phyloP scores from a whole-genome alignment of 179 eudicot genomes.

The Pouteria campechiana region DNA sequence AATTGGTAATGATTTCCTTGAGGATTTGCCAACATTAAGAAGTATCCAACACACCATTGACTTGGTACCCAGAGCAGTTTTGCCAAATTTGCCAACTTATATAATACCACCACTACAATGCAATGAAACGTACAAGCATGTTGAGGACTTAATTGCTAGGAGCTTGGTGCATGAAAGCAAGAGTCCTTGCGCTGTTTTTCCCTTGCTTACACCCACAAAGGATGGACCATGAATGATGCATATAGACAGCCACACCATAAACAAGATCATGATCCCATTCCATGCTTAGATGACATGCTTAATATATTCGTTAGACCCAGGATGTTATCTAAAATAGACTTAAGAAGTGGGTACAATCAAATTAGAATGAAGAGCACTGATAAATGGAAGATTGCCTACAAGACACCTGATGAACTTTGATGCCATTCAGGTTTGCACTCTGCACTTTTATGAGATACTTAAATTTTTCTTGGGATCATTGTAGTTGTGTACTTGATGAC shows the following conservation, averaged over 20 bases:
- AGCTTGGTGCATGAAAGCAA: background rate
- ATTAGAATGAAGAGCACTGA: background rate
- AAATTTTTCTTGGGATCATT: background rate
- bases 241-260: background rate
- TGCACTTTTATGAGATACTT: background rate
- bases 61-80: background rate
- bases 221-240: background rate
- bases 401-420: background rate
- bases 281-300: background rate
- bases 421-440: no score
- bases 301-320: background rate
- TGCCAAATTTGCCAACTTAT: background rate
- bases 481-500: no score
- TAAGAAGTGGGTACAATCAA: no score
- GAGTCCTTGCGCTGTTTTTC: background rate
- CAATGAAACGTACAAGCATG: background rate
- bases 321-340: background rate
- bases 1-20: background rate
- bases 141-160: background rate
- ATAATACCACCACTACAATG: background rate
- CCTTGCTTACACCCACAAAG: background rate
- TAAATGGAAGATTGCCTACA: background rate
- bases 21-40: background rate
- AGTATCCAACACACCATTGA: background rate
- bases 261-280: background rate